These are phyloP conservation scores for Mallotus nudiflorus DNA, from an alignment of 345 rosid species.

Conservation along the genomic window DNA sequence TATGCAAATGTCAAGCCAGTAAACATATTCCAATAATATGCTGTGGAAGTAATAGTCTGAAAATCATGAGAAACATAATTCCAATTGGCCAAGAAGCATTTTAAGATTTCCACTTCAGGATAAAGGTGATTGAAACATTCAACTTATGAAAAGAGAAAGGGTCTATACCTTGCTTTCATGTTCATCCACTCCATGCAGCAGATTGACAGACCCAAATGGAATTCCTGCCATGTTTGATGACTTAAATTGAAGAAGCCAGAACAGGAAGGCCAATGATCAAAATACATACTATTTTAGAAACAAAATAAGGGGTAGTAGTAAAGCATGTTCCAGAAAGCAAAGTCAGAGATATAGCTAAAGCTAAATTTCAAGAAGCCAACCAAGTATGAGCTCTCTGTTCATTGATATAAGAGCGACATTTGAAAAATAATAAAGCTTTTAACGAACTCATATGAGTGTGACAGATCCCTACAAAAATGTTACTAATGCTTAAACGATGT, in stretches of 20 bases:
- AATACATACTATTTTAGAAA: neutral
- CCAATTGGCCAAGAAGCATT: neutral
- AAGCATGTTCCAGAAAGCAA: neutral
- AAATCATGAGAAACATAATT: neutral
- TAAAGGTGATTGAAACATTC: neutral
- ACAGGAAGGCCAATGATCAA: neutral
- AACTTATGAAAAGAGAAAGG: conserved; percentile 8
- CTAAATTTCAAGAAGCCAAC: neutral
- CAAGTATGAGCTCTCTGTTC: neutral
- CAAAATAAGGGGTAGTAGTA: neutral
- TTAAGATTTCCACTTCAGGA: conserved; percentile 6
- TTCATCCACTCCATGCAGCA: conserved; percentile 88
- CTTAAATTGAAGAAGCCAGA: conserved; percentile 16
- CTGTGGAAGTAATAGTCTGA: neutral
- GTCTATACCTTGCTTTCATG: conserved; percentile 89
- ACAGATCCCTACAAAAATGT: neutral
- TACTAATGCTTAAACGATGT: neutral
- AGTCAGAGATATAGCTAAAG: conserved; percentile 2
- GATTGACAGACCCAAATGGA: conserved; percentile 95
- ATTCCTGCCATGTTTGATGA: conserved; percentile 59
- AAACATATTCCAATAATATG: too few species aligned
- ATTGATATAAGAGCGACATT: neutral
- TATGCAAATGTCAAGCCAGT: too few species aligned
- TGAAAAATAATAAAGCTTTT: neutral
- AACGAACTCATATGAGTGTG: neutral